Base-by-base conservation (phyloP, 805 yeast genomes). In the Myxozyma neglecta region DNA sequence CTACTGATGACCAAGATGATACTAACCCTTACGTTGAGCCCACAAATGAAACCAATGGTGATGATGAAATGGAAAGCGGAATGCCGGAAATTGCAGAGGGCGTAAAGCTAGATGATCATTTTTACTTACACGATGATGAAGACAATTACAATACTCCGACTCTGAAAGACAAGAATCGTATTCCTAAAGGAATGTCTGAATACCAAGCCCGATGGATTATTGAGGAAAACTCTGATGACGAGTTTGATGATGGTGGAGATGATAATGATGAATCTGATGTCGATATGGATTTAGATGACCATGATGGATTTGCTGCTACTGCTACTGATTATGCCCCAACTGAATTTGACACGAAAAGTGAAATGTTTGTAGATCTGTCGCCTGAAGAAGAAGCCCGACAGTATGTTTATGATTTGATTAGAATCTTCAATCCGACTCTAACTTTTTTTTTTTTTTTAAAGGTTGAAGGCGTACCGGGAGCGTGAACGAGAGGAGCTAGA, bases 361-460 rank as follows among this genome's bases (percentile, higher is more conserved):
- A 87, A 64, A 80, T 81, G 79, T 86, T 85, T 71, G 85, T 85
- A 57, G 97, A 90, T 42, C 76, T 90, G 54, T 78, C 87, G 0
- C 85, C 87, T 39, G 97, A 89, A 69, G 97, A 90, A 69, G 97
- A 90, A 73, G 85, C 84, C 62, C 82, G 85, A 69, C 97, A 92
- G 75, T 52, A 55, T n/a, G 61, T 39, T 35, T n/a, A 11, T 37
- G 2, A 34, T 4, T 50, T 50, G 6, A 1, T 35, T 16, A n/a
- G n/a, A n/a, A n/a, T n/a, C n/a, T 29, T 18, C 2, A 2, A 14
- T 9, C 18, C 7, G 14, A 3, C 18, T 14, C 35, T 24, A 54
- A 35, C 53, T 42, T 7, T 14, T 13, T n/a, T 42, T 42, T n/a
- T 18, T 14, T 13, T 37, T 16, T 14, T 37, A 36, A n/a, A 58